Base-by-base conservation (phyloP, 495 filamentous ascomycete genomes). In the Cladorrhinum samala region DNA sequence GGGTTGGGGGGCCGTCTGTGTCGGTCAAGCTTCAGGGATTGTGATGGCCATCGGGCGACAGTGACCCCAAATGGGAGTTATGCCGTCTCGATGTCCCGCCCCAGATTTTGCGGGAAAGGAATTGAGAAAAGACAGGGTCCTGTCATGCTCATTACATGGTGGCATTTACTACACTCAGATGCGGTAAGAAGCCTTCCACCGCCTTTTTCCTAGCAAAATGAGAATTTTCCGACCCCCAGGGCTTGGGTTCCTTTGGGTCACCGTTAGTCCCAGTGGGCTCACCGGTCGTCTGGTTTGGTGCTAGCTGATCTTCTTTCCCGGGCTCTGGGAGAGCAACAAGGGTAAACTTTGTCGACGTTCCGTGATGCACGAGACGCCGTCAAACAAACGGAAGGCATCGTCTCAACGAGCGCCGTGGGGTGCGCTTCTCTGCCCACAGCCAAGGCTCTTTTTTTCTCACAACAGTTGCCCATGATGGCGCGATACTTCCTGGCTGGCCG, bases 1-100 rank as follows among this genome's bases (percentile, higher is more conserved):
- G 58, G 59, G 55, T 58, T 55, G 45, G 52, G 56, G 54, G 60
- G 60, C 60, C 59, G 49, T 50, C 20, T 51, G 41, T n/a, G n/a
- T n/a, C n/a, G n/a, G n/a, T n/a, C n/a, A n/a, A n/a, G 11, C 41
- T 52, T 52, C 64, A 55, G 49, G 49, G 51, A 21, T 62, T 57
- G 52, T 58, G 52, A 57, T 45, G 55, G 44, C 27, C 64, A 53
- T 45, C 46, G 52, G 61, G 48, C 46, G 52, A 48, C 39, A 45
- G 46, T 44, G 48, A 38, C 46, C 59, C 49, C 46, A 62, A 63
- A 64, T 30, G 33, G 53, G 58, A 54, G 41, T 52, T 13, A 53
- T 49, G 53, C 59, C 59, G 59, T 27, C 30, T 45, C 56, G 18
- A 44, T 45, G 55, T 16, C 53, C 59, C 18, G 53, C 62, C 63